A percentile compares a stretch with the other conserved stretches of the same genome.
These are phyloP conservation scores for Solanum appendiculatum DNA, from an alignment of 257 asterid genomes.

Conservation along the genomic window DNA sequence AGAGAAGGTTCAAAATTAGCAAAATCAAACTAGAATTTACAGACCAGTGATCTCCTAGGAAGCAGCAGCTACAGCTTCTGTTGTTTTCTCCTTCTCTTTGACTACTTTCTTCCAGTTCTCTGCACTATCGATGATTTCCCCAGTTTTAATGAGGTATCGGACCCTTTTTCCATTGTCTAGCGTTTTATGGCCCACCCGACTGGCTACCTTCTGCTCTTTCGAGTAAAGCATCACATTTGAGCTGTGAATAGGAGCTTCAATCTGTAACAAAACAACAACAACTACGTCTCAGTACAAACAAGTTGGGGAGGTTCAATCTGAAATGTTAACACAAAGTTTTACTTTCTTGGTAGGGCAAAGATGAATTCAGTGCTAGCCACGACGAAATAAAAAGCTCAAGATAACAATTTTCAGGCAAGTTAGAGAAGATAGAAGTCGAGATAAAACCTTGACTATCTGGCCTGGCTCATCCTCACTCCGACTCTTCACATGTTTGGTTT, in stretches of 20 bases:
- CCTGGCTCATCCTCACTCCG: constrained; percentile 76
- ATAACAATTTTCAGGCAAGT: not conserved
- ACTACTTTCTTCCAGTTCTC: constrained; percentile 73
- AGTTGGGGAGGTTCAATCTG: constrained; percentile 59
- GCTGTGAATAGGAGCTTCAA: constrained; percentile 95
- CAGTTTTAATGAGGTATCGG: constrained; percentile 84
- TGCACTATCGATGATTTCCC: constrained; percentile 80
- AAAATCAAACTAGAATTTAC: not conserved
- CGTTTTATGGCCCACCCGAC: constrained; percentile 87
- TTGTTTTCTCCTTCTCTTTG: constrained; percentile 41
- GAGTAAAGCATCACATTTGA: constrained; percentile 98
- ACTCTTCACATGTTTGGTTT: constrained; percentile 92
- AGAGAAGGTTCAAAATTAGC: not conserved
- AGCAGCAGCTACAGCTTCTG: constrained; percentile 46
- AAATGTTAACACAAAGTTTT: not conserved
- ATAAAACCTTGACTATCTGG: constrained; percentile 71
- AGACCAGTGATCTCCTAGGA: constrained; percentile 23
- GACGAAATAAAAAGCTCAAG: not conserved
- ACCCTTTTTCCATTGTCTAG: constrained; percentile 80
- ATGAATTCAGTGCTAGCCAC: not conserved
- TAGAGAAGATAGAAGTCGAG: not conserved
- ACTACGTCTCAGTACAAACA: not conserved
- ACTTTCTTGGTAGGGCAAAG: not conserved
- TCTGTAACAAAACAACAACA: constrained; percentile 28
- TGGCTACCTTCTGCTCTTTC: constrained; percentile 60